Evolutionary conservation across 2,329 filamentous ascomycete species (phyloP).

Genomic region (Arthroderma uncinatum): DNA sequence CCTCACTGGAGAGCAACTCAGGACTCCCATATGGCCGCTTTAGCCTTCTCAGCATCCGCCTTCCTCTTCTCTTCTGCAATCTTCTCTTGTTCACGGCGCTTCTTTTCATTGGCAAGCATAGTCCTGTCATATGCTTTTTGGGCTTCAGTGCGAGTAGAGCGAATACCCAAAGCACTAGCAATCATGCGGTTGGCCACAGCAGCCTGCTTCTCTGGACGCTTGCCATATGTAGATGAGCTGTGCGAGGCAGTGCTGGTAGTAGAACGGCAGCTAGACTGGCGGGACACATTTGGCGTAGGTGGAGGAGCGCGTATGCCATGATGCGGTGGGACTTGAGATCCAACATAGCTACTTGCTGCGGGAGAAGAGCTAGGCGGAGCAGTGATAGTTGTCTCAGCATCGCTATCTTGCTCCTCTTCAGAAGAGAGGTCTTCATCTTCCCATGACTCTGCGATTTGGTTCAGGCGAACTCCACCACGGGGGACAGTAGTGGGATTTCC

Average conservation of each 20-base stretch:
- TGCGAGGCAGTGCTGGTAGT: constrained; percentile 7
- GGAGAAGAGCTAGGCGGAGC: constrained; percentile 22
- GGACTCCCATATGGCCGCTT: constrained; percentile 69
- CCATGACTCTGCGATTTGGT: constrained; percentile 56
- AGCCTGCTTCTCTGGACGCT: constrained; percentile 79
- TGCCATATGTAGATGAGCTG: constrained; percentile 15
- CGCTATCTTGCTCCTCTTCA: constrained; percentile 30
- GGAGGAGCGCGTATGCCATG: constrained; percentile 40
- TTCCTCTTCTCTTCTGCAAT: constrained; percentile 52
- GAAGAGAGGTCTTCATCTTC: constrained; percentile 54
- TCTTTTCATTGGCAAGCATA: constrained; percentile 73
- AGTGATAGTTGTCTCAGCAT: constrained; percentile 17
- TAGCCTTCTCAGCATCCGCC: constrained; percentile 60
- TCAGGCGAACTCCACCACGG: background rate
- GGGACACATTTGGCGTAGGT: constrained; percentile 52
- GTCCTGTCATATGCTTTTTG: constrained; percentile 76
- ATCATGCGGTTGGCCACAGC: constrained; percentile 84
- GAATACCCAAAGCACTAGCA: constrained; percentile 72
- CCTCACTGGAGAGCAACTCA: background rate
- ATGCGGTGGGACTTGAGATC: constrained; percentile 23
- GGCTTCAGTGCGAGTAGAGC: constrained; percentile 73
- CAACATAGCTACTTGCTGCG: constrained; percentile 17
- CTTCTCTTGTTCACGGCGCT: constrained; percentile 59
- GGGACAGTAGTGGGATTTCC: background rate
- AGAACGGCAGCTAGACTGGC: constrained; percentile 12